Base-by-base conservation (phyloP, 2,329 filamentous ascomycete species). In the Pyrenophora teres region DNA sequence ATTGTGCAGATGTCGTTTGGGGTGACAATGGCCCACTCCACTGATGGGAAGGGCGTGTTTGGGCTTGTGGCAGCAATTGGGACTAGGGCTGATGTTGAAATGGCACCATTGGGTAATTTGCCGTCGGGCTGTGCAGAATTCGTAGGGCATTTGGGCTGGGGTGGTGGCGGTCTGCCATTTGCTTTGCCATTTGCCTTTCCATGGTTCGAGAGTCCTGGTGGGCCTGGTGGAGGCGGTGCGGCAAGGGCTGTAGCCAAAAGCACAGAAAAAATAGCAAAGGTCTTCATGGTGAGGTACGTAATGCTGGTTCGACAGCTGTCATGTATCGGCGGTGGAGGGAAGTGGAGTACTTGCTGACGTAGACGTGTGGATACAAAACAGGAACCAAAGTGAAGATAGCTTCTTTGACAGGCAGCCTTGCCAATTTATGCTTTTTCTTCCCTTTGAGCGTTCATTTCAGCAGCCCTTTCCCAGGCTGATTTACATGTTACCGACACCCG, bases 231-330 rank as follows among this genome's bases (percentile, higher is more conserved):
- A n/a, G 48, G 61, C 58, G 77, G 65, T 39, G 69, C 60, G 39
- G 72, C 60, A 27, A 75, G 60, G 57, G 76, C 62, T 41, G 71
- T 59, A 46, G 76, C 67, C 45, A 76, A 56, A 54, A 77, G 63
- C 57, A 65, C 46, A 18, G 65, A 52, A 45, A 75, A 54, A 53
- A 73, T 55, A 52, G 71, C 30, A 43, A 73, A 57, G 63, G 47
- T 51, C 46, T 63, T 68, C 65, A 68, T 69, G 35, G 19, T 59
- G 57, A 50, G 2, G 4, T 38, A 18, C 13, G 16, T 32, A 18
- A 19, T 4, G 3, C 15, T 12, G n/a, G 37, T 31, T 23, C 4
- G 25, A 40, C 12, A 12, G 18, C 25, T 46, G 10, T 18, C 6
- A 13, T 18, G 38, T 2, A 40, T 23, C 25, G 35, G 36, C 19